phyloP scores from a whole-genome alignment of 202 grass and related monocot species.

The Bolboschoenoplectus hybrid region DNA sequence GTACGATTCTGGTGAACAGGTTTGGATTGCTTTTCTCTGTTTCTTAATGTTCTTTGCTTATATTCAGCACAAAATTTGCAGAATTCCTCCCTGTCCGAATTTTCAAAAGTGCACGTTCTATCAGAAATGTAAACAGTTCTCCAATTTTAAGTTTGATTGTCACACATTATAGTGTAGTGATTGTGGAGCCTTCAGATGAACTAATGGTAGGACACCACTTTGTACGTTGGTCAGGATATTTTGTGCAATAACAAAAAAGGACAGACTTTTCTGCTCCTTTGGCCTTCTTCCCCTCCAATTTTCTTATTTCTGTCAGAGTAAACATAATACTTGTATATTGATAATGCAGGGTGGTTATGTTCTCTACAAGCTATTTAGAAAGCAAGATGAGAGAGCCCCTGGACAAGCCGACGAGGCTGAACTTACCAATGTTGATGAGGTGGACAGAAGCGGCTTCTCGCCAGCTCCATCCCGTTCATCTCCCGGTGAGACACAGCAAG shows the following conservation, averaged over 20 bases:
- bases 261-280: not conserved
- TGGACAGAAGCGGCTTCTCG: slow-evolving; percentile 72
- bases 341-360: slow-evolving; percentile 78
- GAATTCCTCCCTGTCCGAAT: not conserved
- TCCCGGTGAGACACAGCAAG: slow-evolving; percentile 42
- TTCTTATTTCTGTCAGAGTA: not conserved
- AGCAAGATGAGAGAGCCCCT: slow-evolving; percentile 55
- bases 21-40: slow-evolving; percentile 34
- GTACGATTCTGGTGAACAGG: slow-evolving; percentile 81
- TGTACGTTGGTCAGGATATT: not conserved
- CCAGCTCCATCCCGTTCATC: slow-evolving; percentile 67
- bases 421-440: slow-evolving; percentile 53
- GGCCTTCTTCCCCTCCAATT: not conserved
- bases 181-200: slow-evolving; percentile 5
- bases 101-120: not conserved
- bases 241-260: not conserved
- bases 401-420: slow-evolving; percentile 24
- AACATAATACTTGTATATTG: not conserved
- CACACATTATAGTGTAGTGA: not conserved
- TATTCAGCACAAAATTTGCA: slow-evolving; percentile 1
- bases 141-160: not conserved
- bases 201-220: not conserved
- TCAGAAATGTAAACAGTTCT: not conserved
- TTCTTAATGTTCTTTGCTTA: not conserved
- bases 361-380: slow-evolving; percentile 74